phyloP scores from a whole-genome alignment of 2,329 filamentous ascomycete species.

The Phaeoacremonium minimum region DNA sequence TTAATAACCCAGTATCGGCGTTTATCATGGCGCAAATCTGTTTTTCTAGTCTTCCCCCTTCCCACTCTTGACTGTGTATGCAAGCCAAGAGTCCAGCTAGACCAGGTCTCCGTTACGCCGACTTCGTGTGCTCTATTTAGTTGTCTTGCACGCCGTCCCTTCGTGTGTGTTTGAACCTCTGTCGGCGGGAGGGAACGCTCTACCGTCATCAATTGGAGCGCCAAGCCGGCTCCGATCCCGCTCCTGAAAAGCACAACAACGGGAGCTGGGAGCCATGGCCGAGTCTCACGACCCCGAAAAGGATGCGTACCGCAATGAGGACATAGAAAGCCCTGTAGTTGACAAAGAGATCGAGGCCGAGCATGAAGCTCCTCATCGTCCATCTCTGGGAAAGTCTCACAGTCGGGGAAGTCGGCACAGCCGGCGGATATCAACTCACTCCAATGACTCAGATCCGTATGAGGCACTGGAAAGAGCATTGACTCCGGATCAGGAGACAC shows the following conservation, averaged over 20 bases:
- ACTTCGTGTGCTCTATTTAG: too few species aligned
- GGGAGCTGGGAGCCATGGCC: too few species aligned
- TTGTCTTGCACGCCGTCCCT: too few species aligned
- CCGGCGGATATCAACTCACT: not conserved
- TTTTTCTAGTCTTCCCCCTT: too few species aligned
- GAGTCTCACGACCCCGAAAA: not conserved
- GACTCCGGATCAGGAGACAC: constrained; percentile 10
- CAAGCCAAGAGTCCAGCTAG: too few species aligned
- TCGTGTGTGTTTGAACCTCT: too few species aligned
- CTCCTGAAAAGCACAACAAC: not conserved
- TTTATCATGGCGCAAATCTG: too few species aligned
- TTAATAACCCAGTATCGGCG: too few species aligned
- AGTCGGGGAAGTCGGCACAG: constrained; percentile 4
- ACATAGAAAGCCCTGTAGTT: not conserved
- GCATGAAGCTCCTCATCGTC: not conserved
- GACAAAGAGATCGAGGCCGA: not conserved
- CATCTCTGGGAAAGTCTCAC: not conserved
- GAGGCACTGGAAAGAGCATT: constrained; percentile 13
- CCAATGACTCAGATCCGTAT: constrained; percentile 12
- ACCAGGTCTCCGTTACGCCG: too few species aligned
- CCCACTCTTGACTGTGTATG: too few species aligned
- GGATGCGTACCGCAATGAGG: not conserved
- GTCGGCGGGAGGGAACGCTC: too few species aligned
- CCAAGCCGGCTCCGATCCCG: not conserved
- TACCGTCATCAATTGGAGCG: too few species aligned